Conservation (phyloP, 306 rosid species). For the Prosopis cineraria region DNA sequence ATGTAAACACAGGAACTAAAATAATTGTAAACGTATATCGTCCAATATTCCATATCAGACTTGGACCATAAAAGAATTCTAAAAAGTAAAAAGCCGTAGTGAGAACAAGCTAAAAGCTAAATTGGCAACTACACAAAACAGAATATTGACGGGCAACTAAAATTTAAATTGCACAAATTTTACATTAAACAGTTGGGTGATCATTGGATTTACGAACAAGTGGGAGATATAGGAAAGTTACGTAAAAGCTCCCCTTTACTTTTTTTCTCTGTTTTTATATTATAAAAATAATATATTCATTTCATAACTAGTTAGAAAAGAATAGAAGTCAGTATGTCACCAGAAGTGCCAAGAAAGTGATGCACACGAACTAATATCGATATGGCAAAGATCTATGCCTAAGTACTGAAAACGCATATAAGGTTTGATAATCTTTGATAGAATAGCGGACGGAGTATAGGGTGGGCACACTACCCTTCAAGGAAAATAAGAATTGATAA, state of each 20-base stretch:
- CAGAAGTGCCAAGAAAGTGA: background rate
- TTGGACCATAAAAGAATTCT: constrained; percentile 9
- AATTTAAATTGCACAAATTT: constrained; percentile 15
- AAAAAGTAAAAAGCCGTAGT: background rate
- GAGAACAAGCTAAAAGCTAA: constrained; percentile 28
- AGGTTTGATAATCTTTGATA: constrained; percentile 1
- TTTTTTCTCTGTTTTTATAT: background rate
- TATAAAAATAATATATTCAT: background rate
- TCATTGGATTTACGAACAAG: constrained; percentile 3
- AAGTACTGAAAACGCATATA: background rate
- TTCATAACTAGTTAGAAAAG: background rate
- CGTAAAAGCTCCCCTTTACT: background rate
- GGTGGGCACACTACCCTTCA: background rate
- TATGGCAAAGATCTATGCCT: background rate
- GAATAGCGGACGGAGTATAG: background rate
- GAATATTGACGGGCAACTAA: constrained; percentile 6
- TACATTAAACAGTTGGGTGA: constrained; percentile 21
- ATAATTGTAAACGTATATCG: background rate
- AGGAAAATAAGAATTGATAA: background rate
- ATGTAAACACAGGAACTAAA: constrained; percentile 1
- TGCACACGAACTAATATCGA: background rate
- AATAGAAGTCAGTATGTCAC: background rate
- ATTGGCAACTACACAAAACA: constrained; percentile 20
- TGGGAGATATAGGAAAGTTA: constrained; percentile 8
- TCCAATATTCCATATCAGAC: background rate